A percentile compares a stretch with the other conserved stretches of the same genome.
Conservation (phyloP, 169 alveolate genomes). For the Plasmodium inui region DNA sequence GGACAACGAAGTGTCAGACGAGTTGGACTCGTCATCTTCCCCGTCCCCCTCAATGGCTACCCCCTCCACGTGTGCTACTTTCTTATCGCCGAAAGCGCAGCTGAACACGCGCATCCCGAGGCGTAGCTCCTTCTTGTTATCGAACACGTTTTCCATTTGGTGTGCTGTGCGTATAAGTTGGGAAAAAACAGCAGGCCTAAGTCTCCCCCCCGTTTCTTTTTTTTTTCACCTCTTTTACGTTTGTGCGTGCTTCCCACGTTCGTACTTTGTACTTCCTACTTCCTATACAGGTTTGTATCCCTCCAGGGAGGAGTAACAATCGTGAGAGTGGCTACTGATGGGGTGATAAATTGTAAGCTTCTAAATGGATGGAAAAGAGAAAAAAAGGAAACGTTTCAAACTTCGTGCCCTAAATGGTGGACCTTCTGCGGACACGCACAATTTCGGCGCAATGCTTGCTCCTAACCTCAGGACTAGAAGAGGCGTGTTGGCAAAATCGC, state of each 20-base stretch:
- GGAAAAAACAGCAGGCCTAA: neutral
- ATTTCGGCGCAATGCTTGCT: neutral
- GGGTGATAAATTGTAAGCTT: neutral
- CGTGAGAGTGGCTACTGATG: neutral
- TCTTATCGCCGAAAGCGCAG: constrained; percentile 1
- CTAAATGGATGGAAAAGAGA: neutral
- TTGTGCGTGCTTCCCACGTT: neutral
- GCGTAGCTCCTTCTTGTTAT: constrained; percentile 22
- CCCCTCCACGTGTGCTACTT: neutral
- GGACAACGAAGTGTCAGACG: neutral
- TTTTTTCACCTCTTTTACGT: neutral
- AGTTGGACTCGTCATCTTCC: neutral
- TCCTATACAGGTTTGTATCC: neutral
- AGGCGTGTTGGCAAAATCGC: neutral
- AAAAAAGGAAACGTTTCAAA: neutral
- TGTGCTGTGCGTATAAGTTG: neutral
- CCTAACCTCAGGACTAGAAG: neutral
- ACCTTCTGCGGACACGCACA: neutral
- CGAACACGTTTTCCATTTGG: constrained; percentile 47
- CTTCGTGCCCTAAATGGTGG: neutral
- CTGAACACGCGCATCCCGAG: constrained; percentile 49
- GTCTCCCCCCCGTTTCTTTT: neutral
- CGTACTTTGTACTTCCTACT: no score
- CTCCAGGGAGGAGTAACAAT: neutral
- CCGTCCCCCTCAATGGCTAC: neutral